Conservation (phyloP, 2,329 filamentous ascomycete species). For the Dichotomopilus funicola region DNA sequence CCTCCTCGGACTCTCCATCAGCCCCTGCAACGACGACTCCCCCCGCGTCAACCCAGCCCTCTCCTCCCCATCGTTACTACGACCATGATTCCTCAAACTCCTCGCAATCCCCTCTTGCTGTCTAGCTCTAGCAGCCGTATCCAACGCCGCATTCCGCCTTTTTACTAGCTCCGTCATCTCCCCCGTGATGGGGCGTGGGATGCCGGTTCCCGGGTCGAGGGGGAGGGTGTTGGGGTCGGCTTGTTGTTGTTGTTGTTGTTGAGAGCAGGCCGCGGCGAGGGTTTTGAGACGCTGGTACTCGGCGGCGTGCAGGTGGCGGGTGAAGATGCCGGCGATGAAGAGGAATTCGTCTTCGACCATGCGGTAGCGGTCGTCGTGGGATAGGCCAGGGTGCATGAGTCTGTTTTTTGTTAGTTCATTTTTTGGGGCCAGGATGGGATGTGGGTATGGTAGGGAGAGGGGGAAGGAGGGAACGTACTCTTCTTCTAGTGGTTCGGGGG, state of each 20-base stretch:
- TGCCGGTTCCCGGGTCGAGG: too few species aligned
- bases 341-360: constrained; percentile 83
- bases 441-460: not conserved
- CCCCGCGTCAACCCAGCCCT: constrained; percentile 26
- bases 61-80: constrained; percentile 18
- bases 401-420: constrained; percentile 28
- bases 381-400: constrained; percentile 58
- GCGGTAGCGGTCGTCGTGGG: constrained; percentile 65
- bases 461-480: constrained; percentile 17
- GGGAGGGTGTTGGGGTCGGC: constrained; percentile 44
- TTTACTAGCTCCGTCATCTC: constrained; percentile 32
- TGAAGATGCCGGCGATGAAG: constrained; percentile 61
- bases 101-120: constrained; percentile 30
- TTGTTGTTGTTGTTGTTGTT: too few species aligned
- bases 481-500: constrained; percentile 26
- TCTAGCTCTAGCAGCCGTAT: constrained; percentile 30
- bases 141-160: constrained; percentile 31
- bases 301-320: constrained; percentile 67
- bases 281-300: constrained; percentile 66
- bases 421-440: not conserved
- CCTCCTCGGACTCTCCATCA: constrained; percentile 38
- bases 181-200: constrained; percentile 46
- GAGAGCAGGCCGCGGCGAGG: constrained; percentile 38
- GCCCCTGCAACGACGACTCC: constrained; percentile 34
- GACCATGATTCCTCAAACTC: constrained; percentile 14